Evolutionary conservation across 2,329 filamentous ascomycete genomes (phyloP), one percentile per base, ranked within the genome.

Genomic region (Pyricularia sp.): DNA sequence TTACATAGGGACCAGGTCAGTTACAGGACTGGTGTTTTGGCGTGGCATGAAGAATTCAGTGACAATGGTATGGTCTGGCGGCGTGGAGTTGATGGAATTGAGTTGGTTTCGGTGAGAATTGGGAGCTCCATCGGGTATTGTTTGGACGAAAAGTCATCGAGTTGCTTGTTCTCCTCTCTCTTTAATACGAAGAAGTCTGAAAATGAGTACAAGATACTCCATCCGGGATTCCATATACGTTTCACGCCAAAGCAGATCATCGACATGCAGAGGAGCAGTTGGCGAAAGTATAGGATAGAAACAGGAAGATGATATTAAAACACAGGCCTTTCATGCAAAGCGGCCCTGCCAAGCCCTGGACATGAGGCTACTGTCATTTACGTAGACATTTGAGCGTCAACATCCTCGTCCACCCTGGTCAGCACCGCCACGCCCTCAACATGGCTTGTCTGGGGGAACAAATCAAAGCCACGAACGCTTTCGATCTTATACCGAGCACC

Each of bases 401-500:
- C 23, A 61, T 28, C 30, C 9, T 77, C 76, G 50, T 86, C 85
- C 17, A 86, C 82, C 71, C 86, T 80, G 72, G 86, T 90, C 73
- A 91, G 76, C 42, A 90, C 85, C 4, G 87, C 88, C 59, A 90
- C 87, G 64, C 89, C 88, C 76, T 91, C 89, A 0, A 91, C 89
- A 74, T 91, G 89, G 1, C 86, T 84, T 25, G 89, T 91, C 79
- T 98, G 94, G 14, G 95, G 95, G 80, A 99, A 99, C 79, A 99
- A 98, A 77, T 99, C 95, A 76, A 98, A 98, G 0, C 94, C 95
- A 65, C 91, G 85, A 65, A 99, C 79, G 76, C 92, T 97, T 84
- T 98, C 94, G 77, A 99, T 92, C 78, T 90, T 88, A 79, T 97
- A 99, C 71, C 84, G 80, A 26, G 80, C 79, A 76, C 73, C 75